phyloP scores from a whole-genome alignment of 148 eudicot genomes.

The Nepenthes mirabilis region DNA sequence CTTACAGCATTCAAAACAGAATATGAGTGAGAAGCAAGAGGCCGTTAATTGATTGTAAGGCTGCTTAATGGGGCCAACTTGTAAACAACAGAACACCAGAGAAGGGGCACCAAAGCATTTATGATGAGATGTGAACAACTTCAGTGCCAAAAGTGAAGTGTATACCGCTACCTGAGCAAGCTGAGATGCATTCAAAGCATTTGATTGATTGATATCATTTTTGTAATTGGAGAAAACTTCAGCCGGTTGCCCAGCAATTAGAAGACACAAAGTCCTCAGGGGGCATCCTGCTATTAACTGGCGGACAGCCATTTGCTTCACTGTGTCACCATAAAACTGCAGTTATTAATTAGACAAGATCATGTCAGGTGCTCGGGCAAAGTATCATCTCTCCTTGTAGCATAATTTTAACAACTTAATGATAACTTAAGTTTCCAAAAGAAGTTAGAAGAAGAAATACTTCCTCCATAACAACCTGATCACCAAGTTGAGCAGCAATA shows the following conservation, averaged over 20 bases:
- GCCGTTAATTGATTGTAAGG: too few relatives aligned
- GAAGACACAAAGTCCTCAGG: conserved; percentile 72
- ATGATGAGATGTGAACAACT: neutral
- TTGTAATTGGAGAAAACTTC: conserved; percentile 47
- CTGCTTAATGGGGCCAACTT: too few relatives aligned
- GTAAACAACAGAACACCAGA: neutral
- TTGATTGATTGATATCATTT: conserved; percentile 8
- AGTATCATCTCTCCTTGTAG: neutral
- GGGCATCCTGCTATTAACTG: conserved; percentile 79
- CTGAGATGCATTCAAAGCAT: conserved; percentile 28
- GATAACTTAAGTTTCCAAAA: too few relatives aligned
- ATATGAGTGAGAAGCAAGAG: too few relatives aligned
- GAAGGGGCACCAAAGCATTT: conserved; percentile 1
- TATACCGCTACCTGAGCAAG: conserved; percentile 30
- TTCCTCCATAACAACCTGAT: conserved; percentile 38
- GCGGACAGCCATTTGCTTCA: conserved; percentile 77
- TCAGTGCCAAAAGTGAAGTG: neutral
- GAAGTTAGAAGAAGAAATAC: neutral
- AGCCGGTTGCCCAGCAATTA: conserved; percentile 78
- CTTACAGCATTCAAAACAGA: too few relatives aligned
- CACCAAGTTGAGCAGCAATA: conserved; percentile 79
- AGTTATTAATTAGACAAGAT: neutral
- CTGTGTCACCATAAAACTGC: conserved; percentile 74
- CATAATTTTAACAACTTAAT: neutral
- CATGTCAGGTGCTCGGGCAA: conserved; percentile 4